These are phyloP conservation scores for Colletotrichum filicis DNA, from an alignment of 2,329 filamentous ascomycete genomes.

Conservation along the genomic window DNA sequence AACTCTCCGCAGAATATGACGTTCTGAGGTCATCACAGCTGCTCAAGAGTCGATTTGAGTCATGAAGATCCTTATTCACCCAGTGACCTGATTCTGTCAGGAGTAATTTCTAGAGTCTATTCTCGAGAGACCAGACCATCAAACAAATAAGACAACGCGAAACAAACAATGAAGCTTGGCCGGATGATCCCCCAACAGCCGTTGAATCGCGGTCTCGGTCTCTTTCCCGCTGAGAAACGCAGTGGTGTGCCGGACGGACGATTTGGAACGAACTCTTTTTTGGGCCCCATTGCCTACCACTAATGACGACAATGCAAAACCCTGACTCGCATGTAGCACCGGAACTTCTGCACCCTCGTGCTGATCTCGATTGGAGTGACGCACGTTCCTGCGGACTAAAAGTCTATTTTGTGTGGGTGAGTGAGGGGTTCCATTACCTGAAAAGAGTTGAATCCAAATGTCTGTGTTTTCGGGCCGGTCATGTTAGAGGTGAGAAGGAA, in stretches of 20 bases:
- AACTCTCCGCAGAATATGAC: neutral
- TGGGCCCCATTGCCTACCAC: neutral
- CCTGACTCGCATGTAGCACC: constrained; percentile 10
- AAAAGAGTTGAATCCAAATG: neutral
- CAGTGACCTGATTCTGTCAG: neutral
- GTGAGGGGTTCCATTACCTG: neutral
- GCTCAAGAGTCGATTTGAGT: neutral
- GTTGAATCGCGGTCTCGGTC: neutral
- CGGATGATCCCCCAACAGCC: neutral
- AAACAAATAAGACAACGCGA: constrained; percentile 3
- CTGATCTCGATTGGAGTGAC: constrained; percentile 24
- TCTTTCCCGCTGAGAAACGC: neutral
- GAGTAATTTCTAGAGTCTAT: neutral
- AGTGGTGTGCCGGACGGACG: neutral
- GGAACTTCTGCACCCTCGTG: constrained; percentile 15
- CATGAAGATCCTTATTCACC: neutral
- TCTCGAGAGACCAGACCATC: neutral
- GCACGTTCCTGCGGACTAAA: constrained; percentile 16
- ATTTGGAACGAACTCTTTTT: constrained; percentile 15
- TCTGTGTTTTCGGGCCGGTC: constrained; percentile 3
- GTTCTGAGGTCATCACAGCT: neutral
- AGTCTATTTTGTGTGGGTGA: neutral
- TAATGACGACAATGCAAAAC: constrained; percentile 14
- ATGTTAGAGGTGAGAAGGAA: neutral
- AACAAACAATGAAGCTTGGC: constrained; percentile 10